phyloP scores from a whole-genome alignment of 352 stramenopile species.

The Phytopythium helicoides region DNA sequence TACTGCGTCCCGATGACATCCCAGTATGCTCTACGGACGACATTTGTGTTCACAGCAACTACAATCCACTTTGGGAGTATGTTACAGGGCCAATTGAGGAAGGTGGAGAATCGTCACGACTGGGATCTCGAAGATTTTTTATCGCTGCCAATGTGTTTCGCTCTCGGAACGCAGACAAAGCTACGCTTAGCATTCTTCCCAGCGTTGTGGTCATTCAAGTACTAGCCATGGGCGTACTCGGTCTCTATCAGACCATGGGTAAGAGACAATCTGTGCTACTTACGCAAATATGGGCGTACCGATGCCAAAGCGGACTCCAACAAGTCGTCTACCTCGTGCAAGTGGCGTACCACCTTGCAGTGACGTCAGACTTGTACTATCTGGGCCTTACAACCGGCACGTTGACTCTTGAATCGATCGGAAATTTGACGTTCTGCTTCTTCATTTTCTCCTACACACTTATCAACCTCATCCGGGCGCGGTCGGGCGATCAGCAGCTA shows the following conservation, averaged over 20 bases:
- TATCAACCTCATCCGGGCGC: constrained; percentile 21
- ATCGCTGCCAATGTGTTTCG: constrained; percentile 24
- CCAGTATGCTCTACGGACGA: constrained; percentile 19
- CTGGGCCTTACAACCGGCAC: constrained; percentile 15
- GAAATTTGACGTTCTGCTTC: constrained; percentile 13
- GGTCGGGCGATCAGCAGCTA: constrained; percentile 26
- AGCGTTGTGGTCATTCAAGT: constrained; percentile 23
- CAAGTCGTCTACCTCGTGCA: constrained; percentile 32
- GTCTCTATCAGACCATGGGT: constrained; percentile 30
- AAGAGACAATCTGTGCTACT: constrained; percentile 28
- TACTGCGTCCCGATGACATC: constrained; percentile 24
- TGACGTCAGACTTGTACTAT: constrained; percentile 28
- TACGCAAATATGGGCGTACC: constrained; percentile 37
- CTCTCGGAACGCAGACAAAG: constrained; percentile 22
- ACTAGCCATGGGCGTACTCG: constrained; percentile 22
- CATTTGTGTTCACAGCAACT: constrained; percentile 26
- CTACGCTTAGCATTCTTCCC: constrained; percentile 24
- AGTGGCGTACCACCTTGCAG: constrained; percentile 31
- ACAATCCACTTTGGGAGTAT: constrained; percentile 34
- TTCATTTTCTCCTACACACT: constrained; percentile 13
- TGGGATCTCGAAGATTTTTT: constrained; percentile 1
- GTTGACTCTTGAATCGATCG: constrained; percentile 9
- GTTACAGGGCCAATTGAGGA: too few species aligned
- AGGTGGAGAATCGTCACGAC: too few species aligned
- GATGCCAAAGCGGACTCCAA: constrained; percentile 31